Conservation (phyloP, 768 basidiomycete genomes). For the Termitomyces sp. region DNA sequence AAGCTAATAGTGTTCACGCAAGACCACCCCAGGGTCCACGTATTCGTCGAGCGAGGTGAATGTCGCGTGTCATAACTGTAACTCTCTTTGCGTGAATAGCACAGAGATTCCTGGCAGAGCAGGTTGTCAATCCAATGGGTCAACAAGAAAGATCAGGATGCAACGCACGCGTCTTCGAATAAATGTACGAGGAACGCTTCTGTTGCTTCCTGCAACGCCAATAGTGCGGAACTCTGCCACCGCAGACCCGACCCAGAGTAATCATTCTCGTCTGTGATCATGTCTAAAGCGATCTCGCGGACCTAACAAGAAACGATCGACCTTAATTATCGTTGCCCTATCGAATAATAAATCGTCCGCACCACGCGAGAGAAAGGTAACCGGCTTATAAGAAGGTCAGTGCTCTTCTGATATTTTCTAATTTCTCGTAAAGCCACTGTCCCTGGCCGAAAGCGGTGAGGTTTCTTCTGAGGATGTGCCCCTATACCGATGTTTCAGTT, state of each 20-base stretch:
- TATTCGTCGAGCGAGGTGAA: slow-evolving; percentile 94
- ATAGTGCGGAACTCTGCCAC: slow-evolving; percentile 94
- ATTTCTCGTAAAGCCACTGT: slow-evolving; percentile 91
- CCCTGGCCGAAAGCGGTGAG: slow-evolving; percentile 80
- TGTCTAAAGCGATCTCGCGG: slow-evolving; percentile 89
- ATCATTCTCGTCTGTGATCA: slow-evolving; percentile 75
- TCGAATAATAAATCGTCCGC: slow-evolving; percentile 26
- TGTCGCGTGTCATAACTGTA: slow-evolving; percentile 96
- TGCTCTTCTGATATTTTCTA: slow-evolving; percentile 90
- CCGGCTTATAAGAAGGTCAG: slow-evolving; percentile 82
- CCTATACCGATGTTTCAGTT: background rate
- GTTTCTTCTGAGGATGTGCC: too few species aligned
- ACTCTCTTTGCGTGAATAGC: slow-evolving; percentile 98
- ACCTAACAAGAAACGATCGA: slow-evolving; percentile 54
- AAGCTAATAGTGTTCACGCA: too few species aligned
- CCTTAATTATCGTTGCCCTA: background rate
- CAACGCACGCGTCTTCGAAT: slow-evolving; percentile 95
- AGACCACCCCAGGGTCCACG: slow-evolving; percentile 86
- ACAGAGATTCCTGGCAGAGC: slow-evolving; percentile 75
- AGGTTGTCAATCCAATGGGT: slow-evolving; percentile 4
- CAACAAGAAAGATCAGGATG: background rate
- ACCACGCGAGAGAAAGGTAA: slow-evolving; percentile 93
- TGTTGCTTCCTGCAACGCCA: slow-evolving; percentile 95
- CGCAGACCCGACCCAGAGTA: slow-evolving; percentile 61
- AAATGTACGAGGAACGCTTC: slow-evolving; percentile 94